phyloP scores from a whole-genome alignment of 345 rosid genomes.

The Punica granatum region DNA sequence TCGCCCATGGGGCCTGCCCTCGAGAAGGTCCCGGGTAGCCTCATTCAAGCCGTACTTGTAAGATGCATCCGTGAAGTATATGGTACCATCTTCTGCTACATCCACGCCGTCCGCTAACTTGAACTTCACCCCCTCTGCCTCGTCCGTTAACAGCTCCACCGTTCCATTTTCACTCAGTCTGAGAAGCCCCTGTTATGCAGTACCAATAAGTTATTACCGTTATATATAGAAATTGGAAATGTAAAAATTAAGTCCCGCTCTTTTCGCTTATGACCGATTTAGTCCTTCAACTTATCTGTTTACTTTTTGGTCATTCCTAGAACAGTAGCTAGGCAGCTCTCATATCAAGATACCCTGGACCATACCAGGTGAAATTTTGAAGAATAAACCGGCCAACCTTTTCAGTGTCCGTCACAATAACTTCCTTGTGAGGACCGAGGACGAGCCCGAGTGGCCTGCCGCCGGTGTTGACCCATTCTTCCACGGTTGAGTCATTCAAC shows the following conservation, averaged over 20 bases:
- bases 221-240: neutral
- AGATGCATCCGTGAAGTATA: conserved; percentile 83
- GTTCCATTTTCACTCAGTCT: conserved; percentile 36
- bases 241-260: too few species aligned
- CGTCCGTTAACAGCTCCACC: conserved; percentile 43
- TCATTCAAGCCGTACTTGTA: conserved; percentile 24
- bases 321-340: too few species aligned
- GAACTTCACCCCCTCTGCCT: conserved; percentile 55
- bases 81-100: conserved; percentile 49
- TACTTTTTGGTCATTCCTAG: too few species aligned
- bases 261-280: too few species aligned
- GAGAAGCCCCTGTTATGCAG: conserved; percentile 47
- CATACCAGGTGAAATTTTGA: too few species aligned
- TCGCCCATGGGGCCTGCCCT: conserved; percentile 67
- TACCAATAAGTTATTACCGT: neutral
- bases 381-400: conserved; percentile 55
- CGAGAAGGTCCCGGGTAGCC: conserved; percentile 25
- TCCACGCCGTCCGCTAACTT: conserved; percentile 55
- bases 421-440: conserved; percentile 27
- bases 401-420: conserved; percentile 65
- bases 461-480: conserved; percentile 58
- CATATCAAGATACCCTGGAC: too few species aligned
- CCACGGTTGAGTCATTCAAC: conserved; percentile 24
- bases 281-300: too few species aligned
- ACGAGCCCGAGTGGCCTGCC: conserved; percentile 85